These are phyloP conservation scores for Strombidium stylifer DNA, from an alignment of 73 alveolate genomes.

Conservation along the genomic window DNA sequence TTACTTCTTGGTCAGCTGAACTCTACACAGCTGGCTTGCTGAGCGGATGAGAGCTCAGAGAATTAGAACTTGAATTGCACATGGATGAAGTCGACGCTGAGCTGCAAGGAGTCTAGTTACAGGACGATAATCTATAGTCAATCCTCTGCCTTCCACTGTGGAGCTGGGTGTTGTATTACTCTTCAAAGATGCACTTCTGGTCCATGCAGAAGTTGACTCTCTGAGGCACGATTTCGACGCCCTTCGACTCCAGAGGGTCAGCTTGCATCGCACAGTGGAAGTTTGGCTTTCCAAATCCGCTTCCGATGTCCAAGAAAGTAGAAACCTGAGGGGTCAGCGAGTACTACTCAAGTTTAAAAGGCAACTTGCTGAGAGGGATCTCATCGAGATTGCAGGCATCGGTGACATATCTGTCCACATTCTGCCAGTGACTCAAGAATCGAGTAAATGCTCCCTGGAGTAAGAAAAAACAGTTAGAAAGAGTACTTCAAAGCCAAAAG, in stretches of 20 bases:
- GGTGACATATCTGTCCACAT: conserved; percentile 51
- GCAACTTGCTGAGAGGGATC: conserved; percentile 16
- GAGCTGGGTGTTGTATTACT: neutral
- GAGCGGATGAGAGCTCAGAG: too few relatives aligned
- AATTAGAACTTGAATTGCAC: too few relatives aligned
- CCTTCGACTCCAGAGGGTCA: conserved; percentile 51
- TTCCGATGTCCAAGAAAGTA: conserved; percentile 82
- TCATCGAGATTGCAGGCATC: conserved; percentile 53
- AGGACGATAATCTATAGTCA: too few relatives aligned
- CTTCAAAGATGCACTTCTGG: conserved; percentile 3
- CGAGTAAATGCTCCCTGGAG: conserved; percentile 80
- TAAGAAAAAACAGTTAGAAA: too few relatives aligned
- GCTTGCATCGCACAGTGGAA: conserved; percentile 83
- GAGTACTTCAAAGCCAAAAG: too few relatives aligned
- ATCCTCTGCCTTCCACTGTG: too few relatives aligned
- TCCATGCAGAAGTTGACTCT: conserved; percentile 28
- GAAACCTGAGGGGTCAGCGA: conserved; percentile 62
- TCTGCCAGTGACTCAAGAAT: conserved; percentile 64
- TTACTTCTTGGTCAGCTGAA: too few relatives aligned
- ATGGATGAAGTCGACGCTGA: too few relatives aligned
- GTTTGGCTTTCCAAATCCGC: conserved; percentile 91
- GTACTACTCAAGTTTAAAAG: conserved; percentile 61
- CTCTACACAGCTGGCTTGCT: too few relatives aligned
- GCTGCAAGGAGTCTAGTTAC: too few relatives aligned
- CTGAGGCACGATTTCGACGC: conserved; percentile 27